A percentile compares a stretch with the other conserved stretches of the same genome.
These are phyloP conservation scores for Trichoderma harzianum DNA, from an alignment of 2,329 filamentous ascomycete species.

Conservation along the genomic window DNA sequence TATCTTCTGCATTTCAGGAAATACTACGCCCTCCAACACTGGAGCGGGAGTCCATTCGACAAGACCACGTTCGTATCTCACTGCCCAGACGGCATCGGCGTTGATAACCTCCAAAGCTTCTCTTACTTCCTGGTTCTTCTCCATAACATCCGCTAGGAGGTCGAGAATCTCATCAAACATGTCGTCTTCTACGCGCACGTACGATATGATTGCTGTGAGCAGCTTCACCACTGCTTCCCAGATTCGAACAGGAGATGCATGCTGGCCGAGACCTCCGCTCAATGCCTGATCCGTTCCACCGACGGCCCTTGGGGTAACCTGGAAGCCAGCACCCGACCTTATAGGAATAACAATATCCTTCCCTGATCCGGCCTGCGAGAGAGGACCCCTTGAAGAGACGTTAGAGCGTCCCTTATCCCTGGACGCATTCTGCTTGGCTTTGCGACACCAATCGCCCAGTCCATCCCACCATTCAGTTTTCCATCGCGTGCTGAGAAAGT, in stretches of 20 bases:
- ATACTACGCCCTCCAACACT: conserved; percentile 41
- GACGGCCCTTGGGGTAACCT: conserved; percentile 19
- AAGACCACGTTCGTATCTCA: conserved; percentile 47
- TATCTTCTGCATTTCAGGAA: conserved; percentile 31
- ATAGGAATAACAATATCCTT: conserved; percentile 34
- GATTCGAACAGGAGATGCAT: conserved; percentile 58
- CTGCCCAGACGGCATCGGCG: conserved; percentile 74
- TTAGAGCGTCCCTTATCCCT: conserved; percentile 19
- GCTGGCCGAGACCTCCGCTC: conserved; percentile 49
- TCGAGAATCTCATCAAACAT: conserved; percentile 69
- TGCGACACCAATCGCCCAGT: conserved; percentile 48
- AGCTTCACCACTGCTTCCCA: conserved; percentile 62
- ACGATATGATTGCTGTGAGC: conserved; percentile 57
- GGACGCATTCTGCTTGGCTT: conserved; percentile 40
- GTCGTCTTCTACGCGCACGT: conserved; percentile 63
- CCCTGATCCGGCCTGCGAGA: background rate
- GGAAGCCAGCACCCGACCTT: conserved; percentile 25
- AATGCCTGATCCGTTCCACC: conserved; percentile 19
- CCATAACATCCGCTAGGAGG: conserved; percentile 53
- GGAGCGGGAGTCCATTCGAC: conserved; percentile 38
- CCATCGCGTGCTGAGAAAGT: conserved; percentile 76
- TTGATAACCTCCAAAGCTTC: conserved; percentile 62
- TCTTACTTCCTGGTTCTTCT: conserved; percentile 46
- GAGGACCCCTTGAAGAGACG: background rate
- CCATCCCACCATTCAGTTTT: conserved; percentile 66